These are phyloP conservation scores for Lenzites betulinus DNA, from an alignment of 768 basidiomycete species.

Conservation along the genomic window DNA sequence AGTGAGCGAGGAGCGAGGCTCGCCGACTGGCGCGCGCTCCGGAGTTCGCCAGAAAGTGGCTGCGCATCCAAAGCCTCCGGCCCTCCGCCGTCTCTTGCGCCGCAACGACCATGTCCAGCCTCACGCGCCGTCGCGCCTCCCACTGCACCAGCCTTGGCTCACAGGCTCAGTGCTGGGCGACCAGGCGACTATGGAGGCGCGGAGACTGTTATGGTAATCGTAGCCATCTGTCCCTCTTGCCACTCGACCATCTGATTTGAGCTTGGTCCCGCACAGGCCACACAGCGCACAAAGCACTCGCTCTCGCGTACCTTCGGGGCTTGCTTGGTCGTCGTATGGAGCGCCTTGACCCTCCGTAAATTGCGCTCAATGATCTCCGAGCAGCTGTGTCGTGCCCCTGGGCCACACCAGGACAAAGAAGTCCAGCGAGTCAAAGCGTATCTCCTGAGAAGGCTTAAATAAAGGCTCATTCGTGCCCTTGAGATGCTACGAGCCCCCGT, in stretches of 20 bases:
- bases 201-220: slow-evolving; percentile 10
- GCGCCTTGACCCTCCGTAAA: slow-evolving; percentile 1
- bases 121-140: neutral
- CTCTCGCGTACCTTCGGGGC: slow-evolving; percentile 1
- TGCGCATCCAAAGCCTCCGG: neutral
- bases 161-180: neutral
- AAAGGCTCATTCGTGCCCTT: slow-evolving; percentile 3
- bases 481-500: slow-evolving; percentile 7
- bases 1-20: neutral
- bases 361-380: slow-evolving; percentile 7
- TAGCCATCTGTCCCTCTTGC: slow-evolving; percentile 1
- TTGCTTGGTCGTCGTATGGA: slow-evolving; percentile 2
- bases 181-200: slow-evolving; percentile 4
- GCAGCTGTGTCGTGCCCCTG: slow-evolving; percentile 6
- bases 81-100: neutral
- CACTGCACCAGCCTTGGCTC: neutral
- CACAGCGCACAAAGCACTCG: slow-evolving; percentile 8
- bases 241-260: slow-evolving; percentile 13
- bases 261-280: slow-evolving; percentile 3
- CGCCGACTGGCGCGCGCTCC: neutral
- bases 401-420: slow-evolving; percentile 11
- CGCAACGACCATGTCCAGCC: slow-evolving; percentile 13
- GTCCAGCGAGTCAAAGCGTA: slow-evolving; percentile 7
- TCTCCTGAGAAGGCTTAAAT: slow-evolving; percentile 1
- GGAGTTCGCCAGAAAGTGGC: no score